These are phyloP conservation scores for Xylaria sp. DNA, from an alignment of 2,329 filamentous ascomycete genomes.

Conservation along the genomic window DNA sequence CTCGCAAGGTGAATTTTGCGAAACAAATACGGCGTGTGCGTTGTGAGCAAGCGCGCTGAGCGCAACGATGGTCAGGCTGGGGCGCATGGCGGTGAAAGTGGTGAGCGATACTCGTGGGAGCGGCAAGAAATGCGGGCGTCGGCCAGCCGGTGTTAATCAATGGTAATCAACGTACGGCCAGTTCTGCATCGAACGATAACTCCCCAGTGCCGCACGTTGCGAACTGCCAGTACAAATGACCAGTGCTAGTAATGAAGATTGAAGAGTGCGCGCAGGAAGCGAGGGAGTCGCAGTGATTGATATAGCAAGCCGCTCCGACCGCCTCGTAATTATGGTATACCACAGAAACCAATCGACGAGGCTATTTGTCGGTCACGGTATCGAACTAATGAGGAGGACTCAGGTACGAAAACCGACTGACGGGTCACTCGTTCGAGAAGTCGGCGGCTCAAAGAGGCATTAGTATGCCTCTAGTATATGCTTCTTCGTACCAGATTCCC, in stretches of 20 bases:
- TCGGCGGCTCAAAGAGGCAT: slow-evolving; percentile 15
- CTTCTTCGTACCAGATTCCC: slow-evolving; percentile 11
- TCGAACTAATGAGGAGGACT: not conserved
- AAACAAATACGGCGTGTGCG: slow-evolving; percentile 26
- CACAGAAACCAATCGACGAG: slow-evolving; percentile 4
- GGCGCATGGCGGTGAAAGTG: slow-evolving; percentile 23
- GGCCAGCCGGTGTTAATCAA: not conserved
- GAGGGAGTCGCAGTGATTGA: slow-evolving; percentile 15
- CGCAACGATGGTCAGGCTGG: slow-evolving; percentile 14
- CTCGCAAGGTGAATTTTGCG: slow-evolving; percentile 59
- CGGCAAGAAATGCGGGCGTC: slow-evolving; percentile 9
- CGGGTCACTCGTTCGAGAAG: slow-evolving; percentile 20
- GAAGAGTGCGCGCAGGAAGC: not conserved
- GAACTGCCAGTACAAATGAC: not conserved
- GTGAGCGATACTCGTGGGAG: slow-evolving; percentile 7
- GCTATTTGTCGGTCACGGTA: slow-evolving; percentile 24
- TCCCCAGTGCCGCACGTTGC: not conserved
- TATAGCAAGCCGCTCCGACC: slow-evolving; percentile 25
- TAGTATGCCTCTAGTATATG: slow-evolving; percentile 7
- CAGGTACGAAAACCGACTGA: slow-evolving; percentile 21
- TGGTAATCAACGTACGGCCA: slow-evolving; percentile 4
- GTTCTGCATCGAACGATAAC: slow-evolving; percentile 13
- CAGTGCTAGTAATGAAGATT: not conserved
- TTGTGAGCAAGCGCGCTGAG: slow-evolving; percentile 26
- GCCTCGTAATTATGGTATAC: not conserved